Percentiles rank a stretch among this genome's conserved stretches.
These are phyloP conservation scores for Eutypella sp. DNA, from an alignment of 2,329 filamentous ascomycete species.

Conservation along the genomic window DNA sequence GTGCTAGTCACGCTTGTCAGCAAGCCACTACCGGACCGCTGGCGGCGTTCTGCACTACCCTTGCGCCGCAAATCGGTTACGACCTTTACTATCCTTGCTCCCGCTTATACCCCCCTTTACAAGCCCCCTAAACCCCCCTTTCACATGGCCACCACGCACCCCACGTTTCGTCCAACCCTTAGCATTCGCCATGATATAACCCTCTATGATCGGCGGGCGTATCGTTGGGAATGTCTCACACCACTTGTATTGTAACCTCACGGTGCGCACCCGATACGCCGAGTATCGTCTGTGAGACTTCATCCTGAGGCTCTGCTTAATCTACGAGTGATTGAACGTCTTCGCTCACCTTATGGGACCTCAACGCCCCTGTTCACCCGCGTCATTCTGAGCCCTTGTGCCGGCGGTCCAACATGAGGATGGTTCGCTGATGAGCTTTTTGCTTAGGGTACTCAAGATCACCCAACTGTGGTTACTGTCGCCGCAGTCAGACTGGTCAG, in stretches of 20 bases:
- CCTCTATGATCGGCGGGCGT: not conserved
- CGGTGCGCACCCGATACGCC: not conserved
- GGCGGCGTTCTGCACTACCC: constrained; percentile 15
- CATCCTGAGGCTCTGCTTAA: not conserved
- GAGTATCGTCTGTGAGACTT: not conserved
- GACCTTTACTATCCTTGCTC: constrained; percentile 2
- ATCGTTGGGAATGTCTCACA: not conserved
- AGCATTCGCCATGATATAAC: not conserved
- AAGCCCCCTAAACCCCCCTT: not conserved
- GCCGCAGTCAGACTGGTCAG: constrained; percentile 42
- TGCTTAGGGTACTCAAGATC: constrained; percentile 46
- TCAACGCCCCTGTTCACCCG: not conserved
- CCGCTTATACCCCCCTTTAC: constrained; percentile 5
- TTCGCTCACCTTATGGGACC: not conserved
- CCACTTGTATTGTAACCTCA: not conserved
- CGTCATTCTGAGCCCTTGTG: not conserved
- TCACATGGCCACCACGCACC: not conserved
- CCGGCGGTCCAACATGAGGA: not conserved
- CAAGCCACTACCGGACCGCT: constrained; percentile 21
- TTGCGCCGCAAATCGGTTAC: constrained; percentile 13
- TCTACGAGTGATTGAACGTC: not conserved
- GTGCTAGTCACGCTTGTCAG: constrained; percentile 11
- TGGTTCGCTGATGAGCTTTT: not conserved
- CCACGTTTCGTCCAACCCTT: not conserved
- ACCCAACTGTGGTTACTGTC: constrained; percentile 50